These are phyloP conservation scores for Fraxinus pennsylvanica DNA, from an alignment of 257 asterid genomes.

Conservation along the genomic window DNA sequence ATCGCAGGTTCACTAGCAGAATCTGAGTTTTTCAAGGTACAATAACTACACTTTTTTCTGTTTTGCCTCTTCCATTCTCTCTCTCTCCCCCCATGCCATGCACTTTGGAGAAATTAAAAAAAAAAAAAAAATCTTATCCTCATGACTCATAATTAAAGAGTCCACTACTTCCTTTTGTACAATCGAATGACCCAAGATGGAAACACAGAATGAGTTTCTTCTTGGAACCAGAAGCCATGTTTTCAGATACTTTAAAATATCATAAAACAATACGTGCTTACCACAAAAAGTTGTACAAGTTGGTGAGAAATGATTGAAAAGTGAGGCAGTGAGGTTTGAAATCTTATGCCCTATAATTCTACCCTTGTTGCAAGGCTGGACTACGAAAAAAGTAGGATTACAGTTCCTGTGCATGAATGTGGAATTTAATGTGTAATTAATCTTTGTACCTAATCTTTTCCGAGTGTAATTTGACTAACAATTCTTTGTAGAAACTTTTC, in stretches of 20 bases:
- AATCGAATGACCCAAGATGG: not conserved
- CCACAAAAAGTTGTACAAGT: slow-evolving; percentile 29
- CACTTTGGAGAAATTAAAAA: not conserved
- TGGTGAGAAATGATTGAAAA: slow-evolving; percentile 44
- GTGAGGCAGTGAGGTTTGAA: slow-evolving; percentile 26
- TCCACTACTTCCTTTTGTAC: not conserved
- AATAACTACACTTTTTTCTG: not conserved
- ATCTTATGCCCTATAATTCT: slow-evolving; percentile 30
- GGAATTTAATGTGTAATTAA: not conserved
- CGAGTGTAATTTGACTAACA: not conserved
- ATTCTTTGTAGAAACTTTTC: not conserved
- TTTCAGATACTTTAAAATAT: not conserved
- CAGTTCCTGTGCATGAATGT: not conserved
- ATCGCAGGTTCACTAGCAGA: slow-evolving; percentile 33
- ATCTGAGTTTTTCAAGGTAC: slow-evolving; percentile 70
- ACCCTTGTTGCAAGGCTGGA: slow-evolving; percentile 17
- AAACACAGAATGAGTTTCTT: not conserved
- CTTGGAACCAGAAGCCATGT: not conserved
- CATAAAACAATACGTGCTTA: slow-evolving; percentile 12
- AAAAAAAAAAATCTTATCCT: not conserved
- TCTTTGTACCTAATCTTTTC: not conserved
- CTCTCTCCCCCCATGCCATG: not conserved
- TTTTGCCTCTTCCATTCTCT: not conserved
- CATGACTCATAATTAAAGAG: not conserved
- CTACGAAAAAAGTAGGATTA: not conserved